A percentile compares a stretch with the other conserved stretches of the same genome.
phyloP scores from a whole-genome alignment of 106 monocot species.

The Allium cepa region DNA sequence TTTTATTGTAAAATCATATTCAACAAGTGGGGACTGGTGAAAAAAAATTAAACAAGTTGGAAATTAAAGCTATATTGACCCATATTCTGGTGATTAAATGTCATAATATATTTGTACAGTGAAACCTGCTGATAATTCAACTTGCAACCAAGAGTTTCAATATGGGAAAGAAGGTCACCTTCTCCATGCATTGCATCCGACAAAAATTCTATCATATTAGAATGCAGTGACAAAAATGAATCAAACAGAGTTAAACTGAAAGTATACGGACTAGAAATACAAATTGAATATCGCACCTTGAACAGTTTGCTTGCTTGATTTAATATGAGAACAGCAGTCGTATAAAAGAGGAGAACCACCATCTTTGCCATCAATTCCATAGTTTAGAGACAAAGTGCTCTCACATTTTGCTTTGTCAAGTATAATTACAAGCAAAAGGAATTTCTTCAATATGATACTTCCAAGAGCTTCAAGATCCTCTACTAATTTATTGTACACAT shows the following conservation, averaged over 20 bases:
- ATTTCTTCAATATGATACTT: constrained; percentile 46
- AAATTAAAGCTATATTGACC: background rate
- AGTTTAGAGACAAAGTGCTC: constrained; percentile 36
- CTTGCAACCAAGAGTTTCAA: constrained; percentile 43
- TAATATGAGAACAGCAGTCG: constrained; percentile 28
- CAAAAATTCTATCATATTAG: constrained; percentile 26
- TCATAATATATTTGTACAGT: too few species aligned
- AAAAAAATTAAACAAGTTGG: background rate
- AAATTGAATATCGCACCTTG: constrained; percentile 17
- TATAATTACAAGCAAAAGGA: constrained; percentile 40
- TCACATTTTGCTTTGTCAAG: constrained; percentile 68
- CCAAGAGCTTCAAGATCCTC: constrained; percentile 51
- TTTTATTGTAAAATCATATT: constrained; percentile 38
- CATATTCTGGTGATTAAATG: too few species aligned
- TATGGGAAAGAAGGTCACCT: constrained; percentile 59
- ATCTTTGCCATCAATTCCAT: constrained; percentile 67
- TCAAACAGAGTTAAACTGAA: background rate
- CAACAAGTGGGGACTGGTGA: constrained; percentile 31
- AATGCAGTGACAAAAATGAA: background rate
- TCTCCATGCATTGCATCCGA: constrained; percentile 59
- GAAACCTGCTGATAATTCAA: constrained; percentile 51
- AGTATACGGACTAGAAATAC: background rate
- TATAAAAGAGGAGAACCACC: constrained; percentile 56
- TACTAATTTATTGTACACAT: constrained; percentile 48
- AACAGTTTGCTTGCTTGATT: constrained; percentile 49